These are phyloP conservation scores for Phytopythium vexans DNA, from an alignment of 352 stramenopile species.

Conservation along the genomic window DNA sequence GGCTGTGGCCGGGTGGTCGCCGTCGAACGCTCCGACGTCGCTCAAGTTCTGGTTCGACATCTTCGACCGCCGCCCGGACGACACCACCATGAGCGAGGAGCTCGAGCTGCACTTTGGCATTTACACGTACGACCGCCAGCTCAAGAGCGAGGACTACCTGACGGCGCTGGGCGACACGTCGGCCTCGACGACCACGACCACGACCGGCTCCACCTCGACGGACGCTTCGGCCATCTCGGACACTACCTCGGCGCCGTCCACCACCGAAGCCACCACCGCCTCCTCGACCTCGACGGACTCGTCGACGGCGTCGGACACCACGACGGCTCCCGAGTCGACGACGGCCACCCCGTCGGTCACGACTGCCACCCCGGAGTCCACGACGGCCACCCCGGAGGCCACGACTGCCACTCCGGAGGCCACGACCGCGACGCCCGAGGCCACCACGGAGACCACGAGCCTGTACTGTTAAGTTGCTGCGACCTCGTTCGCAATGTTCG, in stretches of 20 bases:
- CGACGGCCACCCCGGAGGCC: not conserved
- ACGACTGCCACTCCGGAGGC: not conserved
- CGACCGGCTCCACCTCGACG: not conserved
- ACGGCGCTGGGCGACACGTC: conserved; percentile 1
- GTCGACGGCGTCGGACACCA: not conserved
- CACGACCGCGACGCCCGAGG: conserved; percentile 1
- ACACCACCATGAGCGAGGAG: conserved; percentile 28
- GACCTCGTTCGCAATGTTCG: no score
- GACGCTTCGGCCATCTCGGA: not conserved
- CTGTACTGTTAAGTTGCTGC: no score
- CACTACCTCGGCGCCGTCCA: not conserved
- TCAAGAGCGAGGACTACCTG: conserved; percentile 36
- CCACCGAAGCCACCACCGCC: not conserved
- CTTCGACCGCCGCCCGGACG: conserved; percentile 52
- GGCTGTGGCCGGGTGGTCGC: conserved; percentile 16
- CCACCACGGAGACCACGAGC: not conserved
- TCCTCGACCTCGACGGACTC: not conserved
- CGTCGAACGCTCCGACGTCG: conserved; percentile 18
- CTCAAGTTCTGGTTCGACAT: conserved; percentile 58
- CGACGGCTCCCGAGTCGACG: not conserved
- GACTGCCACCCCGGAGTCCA: not conserved
- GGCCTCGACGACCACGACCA: not conserved
- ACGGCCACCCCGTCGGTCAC: not conserved
- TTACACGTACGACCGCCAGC: conserved; percentile 39
- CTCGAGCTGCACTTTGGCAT: conserved; percentile 58